Base-by-base conservation (phyloP, 2,329 filamentous ascomycete species). In the Trichoderma aggressivum region DNA sequence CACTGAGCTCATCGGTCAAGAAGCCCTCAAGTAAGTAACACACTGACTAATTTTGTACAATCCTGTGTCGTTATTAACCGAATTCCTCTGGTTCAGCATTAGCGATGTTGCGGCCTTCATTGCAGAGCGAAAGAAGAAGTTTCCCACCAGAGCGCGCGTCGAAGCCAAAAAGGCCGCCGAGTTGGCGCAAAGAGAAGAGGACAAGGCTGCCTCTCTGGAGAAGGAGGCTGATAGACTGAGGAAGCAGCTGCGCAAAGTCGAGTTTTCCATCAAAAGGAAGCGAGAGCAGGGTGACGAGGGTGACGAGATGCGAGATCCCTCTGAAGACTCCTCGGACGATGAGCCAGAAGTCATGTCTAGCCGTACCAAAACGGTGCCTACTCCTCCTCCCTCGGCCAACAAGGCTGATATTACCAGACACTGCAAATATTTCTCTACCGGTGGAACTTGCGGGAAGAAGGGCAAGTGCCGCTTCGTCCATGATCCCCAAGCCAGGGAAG, bases 21-120 rank as follows among this genome's bases (percentile, higher is more conserved):
- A 89, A 76, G 84, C 84, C 65, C 83, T 87, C 56, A 83, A 87
- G 84, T 89, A 84, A 80, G 87, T 82, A 58, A 50, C 7, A 8
- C 10, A 10, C 16, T 24, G 21, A 43, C 30, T 4, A 16, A 24
- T 26, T 28, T 5, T 14, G 5, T 58, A 47, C 28, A 36, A 1
- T 16, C 3, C 6, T 12, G 16, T 39, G 7, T 16, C 26, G 3
- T 18, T 28, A 50, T 60, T 66, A 55, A 68, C 64, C 26, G 18
- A 12, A 10, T 7, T 28, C 18, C 14, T 53, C 61, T n/a, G 34
- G 43, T 36, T 34, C 69, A 89, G 86, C 71, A 84, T 88, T 18
- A 88, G 88, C 71, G 94, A 98, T 77, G 86, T 98, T 70, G 87
- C 89, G 28, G 88, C 89, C 7, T 98, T 94, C 89, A 89, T 97